Base-by-base conservation (phyloP, 1,139 yeast genomes). In the Magnusiomyces fungicola region DNA sequence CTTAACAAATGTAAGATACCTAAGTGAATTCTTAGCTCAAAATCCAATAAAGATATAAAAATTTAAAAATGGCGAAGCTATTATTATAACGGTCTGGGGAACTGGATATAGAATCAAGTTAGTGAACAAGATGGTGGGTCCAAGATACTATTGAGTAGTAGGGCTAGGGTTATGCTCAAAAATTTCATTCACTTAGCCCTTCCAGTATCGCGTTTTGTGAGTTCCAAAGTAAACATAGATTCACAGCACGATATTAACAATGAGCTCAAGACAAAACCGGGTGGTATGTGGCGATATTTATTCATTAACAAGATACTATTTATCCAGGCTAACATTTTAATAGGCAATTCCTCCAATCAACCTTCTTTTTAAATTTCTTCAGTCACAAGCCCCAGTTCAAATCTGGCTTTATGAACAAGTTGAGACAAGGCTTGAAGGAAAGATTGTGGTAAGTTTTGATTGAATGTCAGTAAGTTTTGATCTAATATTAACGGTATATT, bases 311-410 rank as follows among this genome's bases (percentile, higher is more conserved):
- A 21, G 25, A 3, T 16, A 16, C n/a, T 3, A 19, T 2, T 19
- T n/a, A n/a, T n/a, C n/a, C n/a, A 32, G 16, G 14, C 36, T 32
- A 12, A 32, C 10, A 32, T 9, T n/a, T n/a, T n/a, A n/a, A n/a
- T 49, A 73, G 69, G 77, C 82, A 74, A 76, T 88, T 50, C 96
- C 96, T 48, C 98, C 98, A 33, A 88, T 90, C 68, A 90, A 89
- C 66, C 80, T 89, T 62, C 79, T 92, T 50, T 92, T 90, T 73
- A 83, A 85, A 66, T 85, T 80, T 63, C 73, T 92, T 54, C 97
- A 90, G 64, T 86, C 83, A 60, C 94, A 87, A 58, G 72, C 84
- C 1, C 71, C 74, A 21, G 97, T 90, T 38, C 79, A 83, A 22
- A 79, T 90, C 42, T 50, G 53, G 48, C 73, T 90, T 24, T 89